Evolutionary conservation across 805 yeast species (phyloP).

Genomic region (Ogataea neopini): DNA sequence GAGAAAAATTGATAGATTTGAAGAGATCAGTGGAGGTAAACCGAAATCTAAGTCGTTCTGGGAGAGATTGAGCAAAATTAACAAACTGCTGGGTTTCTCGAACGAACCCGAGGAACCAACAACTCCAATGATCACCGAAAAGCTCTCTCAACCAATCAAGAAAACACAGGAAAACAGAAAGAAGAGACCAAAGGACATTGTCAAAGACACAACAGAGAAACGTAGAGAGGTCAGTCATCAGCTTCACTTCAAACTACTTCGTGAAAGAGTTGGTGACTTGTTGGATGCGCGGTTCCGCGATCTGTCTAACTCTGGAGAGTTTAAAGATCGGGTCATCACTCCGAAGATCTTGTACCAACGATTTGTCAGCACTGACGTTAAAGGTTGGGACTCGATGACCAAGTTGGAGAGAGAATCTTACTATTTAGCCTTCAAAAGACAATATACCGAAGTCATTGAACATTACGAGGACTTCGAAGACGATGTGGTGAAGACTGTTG

Average conservation of each 20-base stretch:
- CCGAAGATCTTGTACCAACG: slow-evolving; percentile 31
- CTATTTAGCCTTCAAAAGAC: slow-evolving; percentile 33
- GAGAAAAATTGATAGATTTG: slow-evolving; percentile 33
- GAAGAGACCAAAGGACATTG: slow-evolving; percentile 7
- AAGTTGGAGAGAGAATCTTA: slow-evolving; percentile 26
- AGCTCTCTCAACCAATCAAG: neutral
- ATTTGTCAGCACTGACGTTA: slow-evolving; percentile 23
- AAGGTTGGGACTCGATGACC: slow-evolving; percentile 28
- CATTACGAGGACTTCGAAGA: slow-evolving; percentile 19
- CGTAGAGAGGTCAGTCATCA: slow-evolving; percentile 1
- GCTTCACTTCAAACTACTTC: slow-evolving; percentile 14
- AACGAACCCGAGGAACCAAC: neutral
- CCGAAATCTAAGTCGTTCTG: slow-evolving; percentile 18
- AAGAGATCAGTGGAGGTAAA: slow-evolving; percentile 30
- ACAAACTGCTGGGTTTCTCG: slow-evolving; percentile 7
- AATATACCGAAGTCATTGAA: slow-evolving; percentile 27
- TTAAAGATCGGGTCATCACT: slow-evolving; percentile 26
- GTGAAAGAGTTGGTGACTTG: slow-evolving; percentile 30
- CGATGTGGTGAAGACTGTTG: slow-evolving; percentile 23
- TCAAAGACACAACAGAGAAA: neutral
- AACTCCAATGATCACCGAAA: neutral
- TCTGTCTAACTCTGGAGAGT: slow-evolving; percentile 31
- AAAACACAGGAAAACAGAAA: neutral
- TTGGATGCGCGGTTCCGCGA: slow-evolving; percentile 31
- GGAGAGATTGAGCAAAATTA: slow-evolving; percentile 11